These are phyloP conservation scores for Ophiocytium majus DNA, from an alignment of 352 stramenopile species.

Conservation along the genomic window DNA sequence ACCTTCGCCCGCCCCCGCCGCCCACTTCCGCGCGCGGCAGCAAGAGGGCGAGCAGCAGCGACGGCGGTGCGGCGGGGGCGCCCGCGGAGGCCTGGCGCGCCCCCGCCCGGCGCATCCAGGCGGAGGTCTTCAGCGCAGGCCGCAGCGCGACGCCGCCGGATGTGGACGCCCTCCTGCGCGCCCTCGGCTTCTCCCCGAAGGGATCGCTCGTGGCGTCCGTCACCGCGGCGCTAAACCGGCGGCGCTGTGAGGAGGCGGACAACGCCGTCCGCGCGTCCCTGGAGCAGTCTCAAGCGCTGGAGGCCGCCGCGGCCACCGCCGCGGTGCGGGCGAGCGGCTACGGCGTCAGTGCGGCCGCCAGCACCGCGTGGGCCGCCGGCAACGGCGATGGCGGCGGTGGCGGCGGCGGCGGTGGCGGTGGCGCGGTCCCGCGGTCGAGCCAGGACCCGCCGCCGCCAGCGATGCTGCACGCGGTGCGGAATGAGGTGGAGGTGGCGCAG, in stretches of 20 bases:
- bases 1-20: too few relatives aligned
- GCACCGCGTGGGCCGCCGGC: neutral
- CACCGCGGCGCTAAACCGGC: neutral
- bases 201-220: neutral
- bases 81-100: constrained; percentile 16
- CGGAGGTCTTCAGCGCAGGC: neutral
- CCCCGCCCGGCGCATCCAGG: constrained; percentile 9
- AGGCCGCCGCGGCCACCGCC: too few relatives aligned
- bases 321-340: neutral
- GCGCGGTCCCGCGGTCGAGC: neutral
- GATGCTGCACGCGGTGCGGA: neutral
- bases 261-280: neutral
- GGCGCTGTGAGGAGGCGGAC: neutral
- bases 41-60: neutral
- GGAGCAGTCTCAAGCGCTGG: too few relatives aligned
- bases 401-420: too few relatives aligned
- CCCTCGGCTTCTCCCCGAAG: constrained; percentile 31
- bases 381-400: neutral
- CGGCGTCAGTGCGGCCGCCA: neutral
- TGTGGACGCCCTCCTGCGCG: constrained; percentile 26
- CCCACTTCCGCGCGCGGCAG: too few relatives aligned
- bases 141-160: constrained; percentile 9
- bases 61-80: neutral
- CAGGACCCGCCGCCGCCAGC: neutral
- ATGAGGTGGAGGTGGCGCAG: constrained; percentile 31